Conservation (phyloP, 2,329 filamentous ascomycete genomes). For the Cladobotryum mycophilum region DNA sequence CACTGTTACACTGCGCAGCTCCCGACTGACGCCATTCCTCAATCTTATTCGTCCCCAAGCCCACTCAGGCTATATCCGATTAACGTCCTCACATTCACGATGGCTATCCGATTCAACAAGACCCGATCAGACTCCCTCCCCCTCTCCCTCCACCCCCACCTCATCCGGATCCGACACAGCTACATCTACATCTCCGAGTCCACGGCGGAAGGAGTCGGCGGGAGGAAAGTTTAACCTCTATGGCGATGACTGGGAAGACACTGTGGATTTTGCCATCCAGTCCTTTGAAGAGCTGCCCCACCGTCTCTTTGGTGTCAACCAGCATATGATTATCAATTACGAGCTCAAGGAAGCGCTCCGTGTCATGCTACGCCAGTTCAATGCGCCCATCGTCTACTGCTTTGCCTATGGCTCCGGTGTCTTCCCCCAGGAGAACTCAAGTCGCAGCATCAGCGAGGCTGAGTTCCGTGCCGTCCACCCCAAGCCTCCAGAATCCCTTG, state of each 20-base stretch:
- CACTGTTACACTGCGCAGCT: constrained; percentile 16
- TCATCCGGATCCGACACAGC: neutral
- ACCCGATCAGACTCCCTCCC: neutral
- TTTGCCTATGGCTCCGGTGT: constrained; percentile 98
- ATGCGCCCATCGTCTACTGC: constrained; percentile 88
- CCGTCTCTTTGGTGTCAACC: constrained; percentile 78
- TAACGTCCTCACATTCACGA: constrained; percentile 4
- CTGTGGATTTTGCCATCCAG: constrained; percentile 34
- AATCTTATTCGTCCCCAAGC: constrained; percentile 1
- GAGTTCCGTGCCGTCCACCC: constrained; percentile 66
- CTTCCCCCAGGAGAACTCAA: constrained; percentile 67
- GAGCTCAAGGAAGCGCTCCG: constrained; percentile 90
- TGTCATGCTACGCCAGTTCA: constrained; percentile 83
- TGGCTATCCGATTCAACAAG: constrained; percentile 18
- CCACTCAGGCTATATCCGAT: constrained; percentile 2
- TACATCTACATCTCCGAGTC: neutral
- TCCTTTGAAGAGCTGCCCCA: constrained; percentile 41
- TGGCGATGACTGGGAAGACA: constrained; percentile 38
- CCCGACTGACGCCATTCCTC: constrained; percentile 11
- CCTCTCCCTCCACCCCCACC: neutral
- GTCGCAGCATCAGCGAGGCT: constrained; percentile 47
- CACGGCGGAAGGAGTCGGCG: constrained; percentile 20
- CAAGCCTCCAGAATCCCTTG: constrained; percentile 71
- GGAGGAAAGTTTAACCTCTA: constrained; percentile 31
- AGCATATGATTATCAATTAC: constrained; percentile 91